Percentiles rank a stretch among this genome's conserved stretches.
Conservation (phyloP, 768 basidiomycete genomes). For the Lentinula edodes region DNA sequence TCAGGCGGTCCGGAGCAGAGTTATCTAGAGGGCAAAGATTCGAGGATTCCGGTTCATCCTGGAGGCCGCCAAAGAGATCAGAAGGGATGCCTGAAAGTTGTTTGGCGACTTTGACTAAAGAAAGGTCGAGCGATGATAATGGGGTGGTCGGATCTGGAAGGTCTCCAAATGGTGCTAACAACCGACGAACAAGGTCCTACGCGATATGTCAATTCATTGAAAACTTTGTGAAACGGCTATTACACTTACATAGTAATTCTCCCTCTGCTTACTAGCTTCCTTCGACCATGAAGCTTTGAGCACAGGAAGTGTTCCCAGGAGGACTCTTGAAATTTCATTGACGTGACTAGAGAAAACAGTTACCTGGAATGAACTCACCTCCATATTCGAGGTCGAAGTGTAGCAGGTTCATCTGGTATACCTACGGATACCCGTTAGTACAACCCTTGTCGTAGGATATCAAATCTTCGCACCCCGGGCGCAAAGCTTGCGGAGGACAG, state of each 20-base stretch:
- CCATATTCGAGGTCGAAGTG: constrained; percentile 76
- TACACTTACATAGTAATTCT: constrained; percentile 72
- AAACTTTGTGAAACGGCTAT: constrained; percentile 5
- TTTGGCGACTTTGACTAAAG: constrained; percentile 44
- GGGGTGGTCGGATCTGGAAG: constrained; percentile 37
- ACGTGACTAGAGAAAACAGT: constrained; percentile 6
- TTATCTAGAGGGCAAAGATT: constrained; percentile 46
- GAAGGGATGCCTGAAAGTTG: constrained; percentile 53
- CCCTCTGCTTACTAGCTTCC: constrained; percentile 55
- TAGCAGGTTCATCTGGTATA: constrained; percentile 66
- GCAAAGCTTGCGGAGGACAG: constrained; percentile 51
- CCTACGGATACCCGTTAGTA: constrained; percentile 31
- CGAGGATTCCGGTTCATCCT: constrained; percentile 43
- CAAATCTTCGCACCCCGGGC: constrained; percentile 43
- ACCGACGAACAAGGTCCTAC: constrained; percentile 64
- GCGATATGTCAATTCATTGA: constrained; percentile 6
- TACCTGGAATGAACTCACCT: constrained; percentile 40
- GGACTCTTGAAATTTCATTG: constrained; percentile 33
- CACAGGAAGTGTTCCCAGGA: constrained; percentile 57
- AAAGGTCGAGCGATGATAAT: constrained; percentile 37
- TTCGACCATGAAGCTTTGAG: constrained; percentile 54
- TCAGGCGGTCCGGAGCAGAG: constrained; percentile 37
- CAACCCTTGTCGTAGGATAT: background rate
- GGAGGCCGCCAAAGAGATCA: constrained; percentile 43
- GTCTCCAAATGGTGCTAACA: constrained; percentile 48